Evolutionary conservation across 805 yeast genomes (phyloP).

Genomic region (Candida pseudofarinosa): DNA sequence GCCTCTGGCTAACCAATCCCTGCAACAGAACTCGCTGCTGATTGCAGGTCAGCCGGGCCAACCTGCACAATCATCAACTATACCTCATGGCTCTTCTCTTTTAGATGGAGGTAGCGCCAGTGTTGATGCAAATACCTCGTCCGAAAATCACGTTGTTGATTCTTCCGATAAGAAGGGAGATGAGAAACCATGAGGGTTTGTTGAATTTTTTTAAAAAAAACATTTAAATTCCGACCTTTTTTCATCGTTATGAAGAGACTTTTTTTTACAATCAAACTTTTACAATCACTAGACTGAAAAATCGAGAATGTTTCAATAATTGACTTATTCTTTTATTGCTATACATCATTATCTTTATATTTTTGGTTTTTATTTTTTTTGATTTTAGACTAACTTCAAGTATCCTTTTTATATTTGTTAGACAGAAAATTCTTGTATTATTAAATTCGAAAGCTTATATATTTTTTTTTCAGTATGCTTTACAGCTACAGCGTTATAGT

Average conservation of each 20-base stretch:
- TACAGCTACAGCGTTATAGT: too few species aligned
- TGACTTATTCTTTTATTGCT: not conserved
- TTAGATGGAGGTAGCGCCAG: not conserved
- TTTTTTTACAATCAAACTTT: too few species aligned
- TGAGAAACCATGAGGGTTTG: not conserved
- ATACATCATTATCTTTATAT: not conserved
- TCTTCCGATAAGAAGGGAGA: not conserved
- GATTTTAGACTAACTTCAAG: not conserved
- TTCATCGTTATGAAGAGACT: too few species aligned
- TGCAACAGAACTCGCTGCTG: slow-evolving; percentile 6
- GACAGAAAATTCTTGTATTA: not conserved
- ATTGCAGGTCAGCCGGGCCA: slow-evolving; percentile 2
- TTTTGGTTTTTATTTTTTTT: too few species aligned
- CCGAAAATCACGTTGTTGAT: not conserved
- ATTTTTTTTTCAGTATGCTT: too few species aligned
- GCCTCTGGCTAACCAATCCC: slow-evolving; percentile 1
- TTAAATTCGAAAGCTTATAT: not conserved
- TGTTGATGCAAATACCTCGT: not conserved
- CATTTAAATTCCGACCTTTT: too few species aligned
- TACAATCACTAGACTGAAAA: not conserved
- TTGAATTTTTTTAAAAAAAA: too few species aligned
- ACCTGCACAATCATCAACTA: slow-evolving; percentile 1
- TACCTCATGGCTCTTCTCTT: slow-evolving; percentile 1
- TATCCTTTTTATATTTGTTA: not conserved
- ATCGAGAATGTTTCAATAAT: not conserved